These are phyloP conservation scores for Lophiostoma macrostomum DNA, from an alignment of 495 filamentous ascomycete genomes.

Conservation along the genomic window DNA sequence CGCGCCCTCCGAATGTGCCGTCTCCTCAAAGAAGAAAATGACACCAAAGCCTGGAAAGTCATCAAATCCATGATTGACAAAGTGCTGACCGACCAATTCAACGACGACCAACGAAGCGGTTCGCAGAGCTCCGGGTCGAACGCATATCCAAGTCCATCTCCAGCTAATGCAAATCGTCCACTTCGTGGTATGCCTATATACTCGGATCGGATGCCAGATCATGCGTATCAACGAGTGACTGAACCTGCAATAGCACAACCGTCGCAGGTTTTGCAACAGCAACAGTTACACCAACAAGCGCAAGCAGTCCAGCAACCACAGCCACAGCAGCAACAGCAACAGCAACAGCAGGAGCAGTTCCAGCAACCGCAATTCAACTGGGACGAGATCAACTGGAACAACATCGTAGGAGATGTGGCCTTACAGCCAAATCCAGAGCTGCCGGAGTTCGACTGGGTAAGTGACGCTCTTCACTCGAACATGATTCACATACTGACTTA, in stretches of 20 bases:
- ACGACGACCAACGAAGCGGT: not conserved
- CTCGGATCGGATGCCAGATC: too few relatives aligned
- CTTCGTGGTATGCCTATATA: too few relatives aligned
- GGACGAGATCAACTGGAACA: slow-evolving; percentile 26
- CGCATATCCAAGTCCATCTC: too few relatives aligned
- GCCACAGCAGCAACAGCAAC: not conserved
- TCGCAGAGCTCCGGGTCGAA: slow-evolving; percentile 1
- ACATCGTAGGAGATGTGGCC: slow-evolving; percentile 10
- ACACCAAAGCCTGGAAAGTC: slow-evolving; percentile 26
- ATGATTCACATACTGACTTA: not conserved
- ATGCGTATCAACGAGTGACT: too few relatives aligned
- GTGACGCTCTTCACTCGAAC: not conserved
- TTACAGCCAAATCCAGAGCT: slow-evolving; percentile 5
- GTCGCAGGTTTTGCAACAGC: too few relatives aligned
- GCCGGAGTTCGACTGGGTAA: slow-evolving; percentile 24
- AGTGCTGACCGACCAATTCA: slow-evolving; percentile 8
- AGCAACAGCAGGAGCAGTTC: not conserved
- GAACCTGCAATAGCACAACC: too few relatives aligned
- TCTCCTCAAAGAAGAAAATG: slow-evolving; percentile 25
- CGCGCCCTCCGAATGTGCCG: slow-evolving; percentile 25
- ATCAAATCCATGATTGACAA: slow-evolving; percentile 33
- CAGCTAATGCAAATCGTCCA: too few relatives aligned
- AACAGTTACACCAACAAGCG: too few relatives aligned
- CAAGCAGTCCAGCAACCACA: not conserved
- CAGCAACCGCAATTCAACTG: slow-evolving; percentile 9